Percentiles rank a stretch among this genome's conserved stretches.
Conservation (phyloP, 2,329 filamentous ascomycete genomes). For the Xylaria sp. region DNA sequence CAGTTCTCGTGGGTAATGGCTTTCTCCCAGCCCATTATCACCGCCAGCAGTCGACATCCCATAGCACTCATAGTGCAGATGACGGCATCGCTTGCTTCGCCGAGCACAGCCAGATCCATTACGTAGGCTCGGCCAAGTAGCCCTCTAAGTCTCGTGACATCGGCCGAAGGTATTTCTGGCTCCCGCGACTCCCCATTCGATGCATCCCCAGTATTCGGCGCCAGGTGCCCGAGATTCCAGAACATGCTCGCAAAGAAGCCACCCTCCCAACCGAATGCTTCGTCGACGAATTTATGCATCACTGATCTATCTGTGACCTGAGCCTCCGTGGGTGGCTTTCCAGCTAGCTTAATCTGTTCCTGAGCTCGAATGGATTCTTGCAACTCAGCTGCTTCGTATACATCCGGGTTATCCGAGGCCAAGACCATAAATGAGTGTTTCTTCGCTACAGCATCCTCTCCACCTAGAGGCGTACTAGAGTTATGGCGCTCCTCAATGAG, state of each 20-base stretch:
- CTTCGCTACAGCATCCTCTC: slow-evolving; percentile 35
- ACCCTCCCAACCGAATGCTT: slow-evolving; percentile 80
- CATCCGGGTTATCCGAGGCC: slow-evolving; percentile 75
- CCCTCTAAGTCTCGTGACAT: slow-evolving; percentile 63
- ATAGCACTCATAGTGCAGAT: slow-evolving; percentile 71
- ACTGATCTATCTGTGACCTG: slow-evolving; percentile 41
- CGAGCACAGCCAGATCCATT: slow-evolving; percentile 72
- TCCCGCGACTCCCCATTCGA: slow-evolving; percentile 33
- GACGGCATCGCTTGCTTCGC: slow-evolving; percentile 60
- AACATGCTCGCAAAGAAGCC: slow-evolving; percentile 81
- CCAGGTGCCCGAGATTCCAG: slow-evolving; percentile 63
- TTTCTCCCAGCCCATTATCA: slow-evolving; percentile 82
- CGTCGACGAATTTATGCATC: slow-evolving; percentile 64
- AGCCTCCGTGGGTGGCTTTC: slow-evolving; percentile 47
- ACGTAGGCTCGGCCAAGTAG: slow-evolving; percentile 75
- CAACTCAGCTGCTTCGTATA: slow-evolving; percentile 64
- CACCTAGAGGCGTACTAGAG: slow-evolving; percentile 33
- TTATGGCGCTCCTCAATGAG: slow-evolving; percentile 49
- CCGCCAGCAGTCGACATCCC: slow-evolving; percentile 68
- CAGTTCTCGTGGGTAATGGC: slow-evolving; percentile 57
- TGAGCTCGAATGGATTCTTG: slow-evolving; percentile 57
- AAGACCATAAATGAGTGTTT: slow-evolving; percentile 52
- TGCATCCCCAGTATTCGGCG: slow-evolving; percentile 35
- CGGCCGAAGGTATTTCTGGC: slow-evolving; percentile 37
- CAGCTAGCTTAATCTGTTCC: slow-evolving; percentile 69